Conservation (phyloP, 1,139 yeast species). For the Scheffersomyces cryptocercus region DNA sequence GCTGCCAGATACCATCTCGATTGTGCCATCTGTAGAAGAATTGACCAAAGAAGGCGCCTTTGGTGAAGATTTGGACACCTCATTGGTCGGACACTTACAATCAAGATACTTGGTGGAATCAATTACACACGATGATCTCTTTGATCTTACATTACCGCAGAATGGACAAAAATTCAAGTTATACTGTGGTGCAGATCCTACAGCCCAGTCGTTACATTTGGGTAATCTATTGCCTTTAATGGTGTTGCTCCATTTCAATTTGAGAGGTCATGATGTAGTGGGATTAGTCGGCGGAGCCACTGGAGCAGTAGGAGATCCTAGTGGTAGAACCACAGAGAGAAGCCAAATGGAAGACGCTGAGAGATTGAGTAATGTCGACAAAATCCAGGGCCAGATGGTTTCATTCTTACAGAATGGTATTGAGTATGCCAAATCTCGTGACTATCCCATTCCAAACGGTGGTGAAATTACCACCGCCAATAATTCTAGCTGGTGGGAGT, state of each 20-base stretch:
- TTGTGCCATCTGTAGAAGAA: constrained; percentile 38
- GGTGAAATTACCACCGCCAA: constrained; percentile 54
- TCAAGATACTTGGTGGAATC: constrained; percentile 50
- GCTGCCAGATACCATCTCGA: constrained; percentile 28
- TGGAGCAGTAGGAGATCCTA: constrained; percentile 95
- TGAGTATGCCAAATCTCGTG: constrained; percentile 60
- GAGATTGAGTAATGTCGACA: constrained; percentile 57
- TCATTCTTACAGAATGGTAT: constrained; percentile 63
- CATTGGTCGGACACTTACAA: constrained; percentile 47
- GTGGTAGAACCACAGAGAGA: constrained; percentile 84
- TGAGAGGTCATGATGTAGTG: constrained; percentile 80
- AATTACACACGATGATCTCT: constrained; percentile 49
- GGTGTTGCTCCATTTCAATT: constrained; percentile 77
- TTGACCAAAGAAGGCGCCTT: constrained; percentile 26
- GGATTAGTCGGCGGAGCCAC: constrained; percentile 98
- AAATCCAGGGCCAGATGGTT: constrained; percentile 63
- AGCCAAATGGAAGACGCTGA: constrained; percentile 50
- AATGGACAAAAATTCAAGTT: constrained; percentile 49
- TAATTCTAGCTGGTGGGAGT: constrained; percentile 86
- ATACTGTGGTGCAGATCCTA: constrained; percentile 97
- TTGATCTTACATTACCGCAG: constrained; percentile 31
- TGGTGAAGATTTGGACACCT: constrained; percentile 32
- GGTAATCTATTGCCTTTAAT: constrained; percentile 89
- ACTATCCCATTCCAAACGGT: constrained; percentile 33
- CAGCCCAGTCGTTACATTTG: constrained; percentile 84